Conservation (phyloP, 257 asterid genomes). For the Capsicum baccatum region DNA sequence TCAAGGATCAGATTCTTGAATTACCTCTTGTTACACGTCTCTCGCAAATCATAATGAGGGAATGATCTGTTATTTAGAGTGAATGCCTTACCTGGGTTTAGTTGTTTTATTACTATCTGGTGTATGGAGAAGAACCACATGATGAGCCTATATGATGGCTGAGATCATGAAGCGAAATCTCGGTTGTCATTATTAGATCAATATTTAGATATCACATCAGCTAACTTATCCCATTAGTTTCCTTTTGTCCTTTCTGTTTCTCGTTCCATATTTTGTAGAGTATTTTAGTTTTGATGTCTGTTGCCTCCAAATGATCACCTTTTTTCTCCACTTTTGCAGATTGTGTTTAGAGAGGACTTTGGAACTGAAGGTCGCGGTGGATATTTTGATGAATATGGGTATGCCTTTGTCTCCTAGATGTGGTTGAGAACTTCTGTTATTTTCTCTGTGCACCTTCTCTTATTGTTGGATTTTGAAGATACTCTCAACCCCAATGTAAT, state of each 20-base stretch:
- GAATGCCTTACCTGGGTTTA: not conserved
- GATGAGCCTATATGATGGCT: not conserved
- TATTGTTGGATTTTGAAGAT: constrained; percentile 13
- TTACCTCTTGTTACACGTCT: not conserved
- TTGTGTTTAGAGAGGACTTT: constrained; percentile 98
- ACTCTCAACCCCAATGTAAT: not conserved
- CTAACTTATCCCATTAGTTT: not conserved
- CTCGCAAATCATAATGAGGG: not conserved
- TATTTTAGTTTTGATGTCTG: not conserved
- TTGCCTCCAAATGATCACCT: constrained; percentile 8
- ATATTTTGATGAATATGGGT: constrained; percentile 98
- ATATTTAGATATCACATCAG: not conserved
- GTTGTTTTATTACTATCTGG: not conserved
- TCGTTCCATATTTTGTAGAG: not conserved
- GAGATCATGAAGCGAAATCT: not conserved
- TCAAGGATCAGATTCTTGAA: not conserved
- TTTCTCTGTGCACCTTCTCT: not conserved
- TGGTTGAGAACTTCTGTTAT: not conserved
- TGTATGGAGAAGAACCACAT: not conserved
- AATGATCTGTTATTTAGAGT: not conserved
- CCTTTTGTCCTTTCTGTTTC: constrained; percentile 17
- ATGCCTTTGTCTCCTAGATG: constrained; percentile 36
- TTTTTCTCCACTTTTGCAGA: constrained; percentile 51
- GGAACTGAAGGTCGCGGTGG: constrained; percentile 99
- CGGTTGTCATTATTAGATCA: not conserved